phyloP scores from a whole-genome alignment of 305 asterid genomes.

The Fraxinus ornus region DNA sequence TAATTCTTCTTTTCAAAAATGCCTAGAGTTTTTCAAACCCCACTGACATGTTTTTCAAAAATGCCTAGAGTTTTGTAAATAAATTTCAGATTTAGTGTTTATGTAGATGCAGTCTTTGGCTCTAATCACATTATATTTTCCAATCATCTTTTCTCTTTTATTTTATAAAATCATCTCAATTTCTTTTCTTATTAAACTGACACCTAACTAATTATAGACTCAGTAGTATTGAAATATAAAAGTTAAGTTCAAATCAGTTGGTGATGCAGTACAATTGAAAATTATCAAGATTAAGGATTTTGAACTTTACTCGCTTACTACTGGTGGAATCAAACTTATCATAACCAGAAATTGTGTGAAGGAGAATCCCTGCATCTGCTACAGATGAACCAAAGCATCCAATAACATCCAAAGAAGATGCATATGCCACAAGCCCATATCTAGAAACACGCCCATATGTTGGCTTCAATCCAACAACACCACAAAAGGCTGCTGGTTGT shows the following conservation, averaged over 20 bases:
- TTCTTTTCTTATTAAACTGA: neutral
- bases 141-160: neutral
- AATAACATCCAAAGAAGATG: conserved; percentile 91
- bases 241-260: neutral
- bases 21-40: neutral
- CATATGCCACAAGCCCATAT: conserved; percentile 94
- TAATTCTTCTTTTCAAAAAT: neutral
- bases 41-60: neutral
- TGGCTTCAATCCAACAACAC: conserved; percentile 92
- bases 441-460: conserved; percentile 97
- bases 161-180: neutral
- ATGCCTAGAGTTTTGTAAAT: neutral
- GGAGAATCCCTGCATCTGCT: conserved; percentile 89
- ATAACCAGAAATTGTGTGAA: conserved; percentile 68
- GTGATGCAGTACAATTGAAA: neutral
- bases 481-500: conserved; percentile 97
- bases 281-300: conserved; percentile 13
- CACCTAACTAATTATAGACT: neutral
- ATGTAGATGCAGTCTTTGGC: neutral
- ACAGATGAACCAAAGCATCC: conserved; percentile 98
- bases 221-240: neutral
- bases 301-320: conserved; percentile 56
- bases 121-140: neutral
- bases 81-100: neutral
- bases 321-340: conserved; percentile 90